Conservation (phyloP, 164 flowering plant species). For the Chimonanthus salicifolius region DNA sequence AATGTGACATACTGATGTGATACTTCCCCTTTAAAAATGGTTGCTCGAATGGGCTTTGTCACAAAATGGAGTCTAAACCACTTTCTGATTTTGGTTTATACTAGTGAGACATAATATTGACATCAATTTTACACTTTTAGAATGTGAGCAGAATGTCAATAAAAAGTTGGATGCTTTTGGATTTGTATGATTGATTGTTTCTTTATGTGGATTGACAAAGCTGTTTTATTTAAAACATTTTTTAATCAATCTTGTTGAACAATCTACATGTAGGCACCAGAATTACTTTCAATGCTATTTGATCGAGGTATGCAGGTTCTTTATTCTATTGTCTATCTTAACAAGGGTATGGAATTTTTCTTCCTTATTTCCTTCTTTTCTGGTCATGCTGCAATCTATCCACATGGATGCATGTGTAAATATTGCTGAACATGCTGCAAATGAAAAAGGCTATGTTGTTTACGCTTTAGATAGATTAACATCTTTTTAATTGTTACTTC, state of each 20-base stretch:
- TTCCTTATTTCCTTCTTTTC: background rate
- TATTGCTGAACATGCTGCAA: background rate
- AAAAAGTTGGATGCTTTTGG: background rate
- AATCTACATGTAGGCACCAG: slow-evolving; percentile 74
- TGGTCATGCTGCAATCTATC: background rate
- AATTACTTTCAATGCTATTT: slow-evolving; percentile 66
- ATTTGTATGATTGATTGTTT: background rate
- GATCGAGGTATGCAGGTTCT: slow-evolving; percentile 40
- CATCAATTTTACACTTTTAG: background rate
- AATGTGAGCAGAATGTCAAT: background rate
- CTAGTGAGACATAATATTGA: background rate
- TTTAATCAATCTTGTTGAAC: slow-evolving; percentile 1
- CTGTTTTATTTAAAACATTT: background rate
- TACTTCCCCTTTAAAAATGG: background rate
- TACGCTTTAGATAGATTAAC: too few species aligned
- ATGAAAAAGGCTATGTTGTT: too few species aligned
- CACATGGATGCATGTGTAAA: background rate
- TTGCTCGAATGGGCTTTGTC: background rate
- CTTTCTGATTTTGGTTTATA: too few species aligned
- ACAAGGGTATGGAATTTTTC: background rate
- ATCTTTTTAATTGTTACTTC: too few species aligned
- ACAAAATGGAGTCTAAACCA: background rate
- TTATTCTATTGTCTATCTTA: background rate
- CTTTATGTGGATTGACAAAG: too few species aligned
- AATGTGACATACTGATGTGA: too few species aligned